A percentile compares a stretch with the other conserved stretches of the same genome.
Conservation (phyloP, 345 rosid genomes). For the Rubroshorea leprosula region DNA sequence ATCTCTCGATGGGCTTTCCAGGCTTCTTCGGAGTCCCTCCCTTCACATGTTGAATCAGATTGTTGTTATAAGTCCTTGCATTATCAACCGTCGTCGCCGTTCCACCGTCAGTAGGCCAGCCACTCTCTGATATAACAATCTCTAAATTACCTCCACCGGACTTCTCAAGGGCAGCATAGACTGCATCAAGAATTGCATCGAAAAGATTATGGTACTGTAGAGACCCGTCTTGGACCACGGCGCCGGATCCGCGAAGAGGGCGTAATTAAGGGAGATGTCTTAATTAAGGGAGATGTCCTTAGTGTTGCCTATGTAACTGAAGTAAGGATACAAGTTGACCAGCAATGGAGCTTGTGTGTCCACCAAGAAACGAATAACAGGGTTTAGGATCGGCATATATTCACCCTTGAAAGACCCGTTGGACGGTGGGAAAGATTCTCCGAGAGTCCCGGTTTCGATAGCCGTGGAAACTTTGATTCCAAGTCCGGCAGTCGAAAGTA, state of each 20-base stretch:
- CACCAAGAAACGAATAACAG: slow-evolving; percentile 31
- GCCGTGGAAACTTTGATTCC: slow-evolving; percentile 33
- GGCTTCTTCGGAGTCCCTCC: too few relatives aligned
- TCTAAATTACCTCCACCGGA: too few relatives aligned
- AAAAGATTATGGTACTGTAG: slow-evolving; percentile 19
- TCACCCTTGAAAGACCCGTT: slow-evolving; percentile 23
- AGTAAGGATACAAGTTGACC: slow-evolving; percentile 42
- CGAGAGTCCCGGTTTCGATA: slow-evolving; percentile 13
- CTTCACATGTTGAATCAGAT: too few relatives aligned
- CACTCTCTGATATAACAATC: too few relatives aligned
- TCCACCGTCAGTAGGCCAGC: too few relatives aligned
- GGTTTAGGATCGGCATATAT: slow-evolving; percentile 21
- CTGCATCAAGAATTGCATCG: too few relatives aligned
- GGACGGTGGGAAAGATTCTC: slow-evolving; percentile 33
- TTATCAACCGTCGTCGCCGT: too few relatives aligned
- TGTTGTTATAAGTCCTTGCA: too few relatives aligned
- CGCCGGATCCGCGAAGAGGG: slow-evolving; percentile 26
- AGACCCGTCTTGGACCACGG: slow-evolving; percentile 12
- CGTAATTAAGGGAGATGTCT: too few relatives aligned
- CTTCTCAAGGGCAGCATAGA: too few relatives aligned
- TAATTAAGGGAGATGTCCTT: slow-evolving; percentile 7
- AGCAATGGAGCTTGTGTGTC: slow-evolving; percentile 37
- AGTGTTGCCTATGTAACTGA: slow-evolving; percentile 16
- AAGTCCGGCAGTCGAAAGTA: slow-evolving; percentile 21
- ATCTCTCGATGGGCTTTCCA: too few relatives aligned